Evolutionary conservation across 345 rosid genomes (phyloP), one percentile per base, ranked within the genome.

Genomic region (Carallia pectinifolia): DNA sequence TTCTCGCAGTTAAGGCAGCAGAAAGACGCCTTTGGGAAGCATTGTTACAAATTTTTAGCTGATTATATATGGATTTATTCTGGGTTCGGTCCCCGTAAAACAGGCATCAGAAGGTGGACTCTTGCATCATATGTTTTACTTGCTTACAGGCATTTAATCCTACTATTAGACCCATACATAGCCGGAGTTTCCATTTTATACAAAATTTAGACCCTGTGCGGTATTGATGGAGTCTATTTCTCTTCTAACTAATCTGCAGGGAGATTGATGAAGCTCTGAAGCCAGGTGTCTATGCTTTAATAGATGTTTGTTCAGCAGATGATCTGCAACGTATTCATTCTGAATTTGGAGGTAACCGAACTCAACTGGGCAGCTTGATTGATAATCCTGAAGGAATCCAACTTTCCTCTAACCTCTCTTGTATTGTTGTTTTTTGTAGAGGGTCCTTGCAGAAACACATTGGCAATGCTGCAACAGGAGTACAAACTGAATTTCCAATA

Each of bases 271-370:
- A 87, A 80, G 97, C 97, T 69, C 79, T 95, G 69, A 90, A 72
- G 70, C 97, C 99, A 37, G 98, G 97, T 68, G 83, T 95, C 17
- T 86, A 89, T 80, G 98, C 99, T 68, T 74, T 95, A 68, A 81
- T 95, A 72, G 99, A 95, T 72, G 80, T 86, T 66, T 95, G 99
- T 79, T 83, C 92, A 34, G 83, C 83, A 10, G 77, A 86, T 52
- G 93, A 95, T 77, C 88, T 89, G 76, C 97, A 92, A 53, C 80
- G 87, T 87, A 97, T 95, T 62, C 97, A 95, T 75, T 85, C 92
- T 23, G 81, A 74, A 70, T 90, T 87, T 82, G 97, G 97, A 74
- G 99, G 97, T 92, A 82, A 77, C 73, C 38, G 29, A 47, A 72
- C 58, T 36, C 7, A 4, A 64, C 31, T 16, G 3, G 47, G 5